These are phyloP conservation scores for Papilionanthe hybrid DNA, from an alignment of 116 monocot genomes.

Conservation along the genomic window DNA sequence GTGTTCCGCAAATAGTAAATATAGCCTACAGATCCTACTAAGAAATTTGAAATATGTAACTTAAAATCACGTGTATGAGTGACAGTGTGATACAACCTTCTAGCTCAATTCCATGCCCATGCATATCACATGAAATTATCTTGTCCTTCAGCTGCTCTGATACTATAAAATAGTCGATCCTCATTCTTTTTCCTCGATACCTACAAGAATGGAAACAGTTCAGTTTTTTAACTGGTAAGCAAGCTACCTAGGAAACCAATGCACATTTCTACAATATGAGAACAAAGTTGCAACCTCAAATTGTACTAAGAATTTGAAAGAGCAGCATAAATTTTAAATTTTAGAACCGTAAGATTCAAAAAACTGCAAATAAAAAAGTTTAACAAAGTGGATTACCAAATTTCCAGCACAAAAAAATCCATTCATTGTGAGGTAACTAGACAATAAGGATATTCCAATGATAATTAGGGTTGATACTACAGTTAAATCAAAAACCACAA, in stretches of 20 bases:
- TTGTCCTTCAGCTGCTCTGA: constrained; percentile 72
- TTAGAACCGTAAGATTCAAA: neutral
- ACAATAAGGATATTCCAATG: too few species aligned
- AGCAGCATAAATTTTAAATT: neutral
- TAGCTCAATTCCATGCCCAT: constrained; percentile 85
- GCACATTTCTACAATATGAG: neutral
- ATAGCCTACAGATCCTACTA: too few species aligned
- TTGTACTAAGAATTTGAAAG: neutral
- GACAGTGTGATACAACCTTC: constrained; percentile 45
- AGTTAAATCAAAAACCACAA: too few species aligned
- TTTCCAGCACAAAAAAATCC: too few species aligned
- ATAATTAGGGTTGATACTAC: too few species aligned
- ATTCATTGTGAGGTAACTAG: too few species aligned
- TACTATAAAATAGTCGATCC: constrained; percentile 92
- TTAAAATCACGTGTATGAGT: neutral
- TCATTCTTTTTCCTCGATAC: constrained; percentile 92
- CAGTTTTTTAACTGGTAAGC: neutral
- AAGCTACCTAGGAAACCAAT: neutral
- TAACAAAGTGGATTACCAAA: too few species aligned
- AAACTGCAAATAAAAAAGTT: neutral
- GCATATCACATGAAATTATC: constrained; percentile 69
- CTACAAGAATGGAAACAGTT: constrained; percentile 19
- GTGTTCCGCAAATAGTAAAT: too few species aligned
- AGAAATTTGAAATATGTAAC: neutral
- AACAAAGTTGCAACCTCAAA: neutral